phyloP scores from a whole-genome alignment of 257 asterid species.

The Capsicum chinense region DNA sequence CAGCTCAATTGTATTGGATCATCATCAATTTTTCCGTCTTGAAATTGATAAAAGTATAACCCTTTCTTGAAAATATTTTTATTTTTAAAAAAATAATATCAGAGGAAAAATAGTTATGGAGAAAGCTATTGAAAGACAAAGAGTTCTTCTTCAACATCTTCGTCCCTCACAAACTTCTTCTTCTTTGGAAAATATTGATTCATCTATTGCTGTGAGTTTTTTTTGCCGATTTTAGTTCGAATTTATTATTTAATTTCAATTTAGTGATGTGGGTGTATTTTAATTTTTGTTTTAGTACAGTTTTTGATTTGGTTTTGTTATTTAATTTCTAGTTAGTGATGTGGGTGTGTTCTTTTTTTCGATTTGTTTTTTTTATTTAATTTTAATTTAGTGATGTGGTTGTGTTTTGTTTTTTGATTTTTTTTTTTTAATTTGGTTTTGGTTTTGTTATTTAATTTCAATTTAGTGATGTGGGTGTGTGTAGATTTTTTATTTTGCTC shows the following conservation, averaged over 20 bases:
- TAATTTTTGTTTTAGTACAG: too few species aligned
- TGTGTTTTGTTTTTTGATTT: neutral
- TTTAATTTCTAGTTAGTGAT: too few species aligned
- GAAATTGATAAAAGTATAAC: neutral
- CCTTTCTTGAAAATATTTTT: neutral
- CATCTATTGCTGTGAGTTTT: conserved; percentile 66
- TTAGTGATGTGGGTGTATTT: neutral
- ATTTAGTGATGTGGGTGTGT: too few species aligned
- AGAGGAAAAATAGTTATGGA: conserved; percentile 50
- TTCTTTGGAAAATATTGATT: conserved; percentile 69
- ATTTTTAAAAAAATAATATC: too few species aligned
- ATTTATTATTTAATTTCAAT: neutral
- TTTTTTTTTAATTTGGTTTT: too few species aligned
- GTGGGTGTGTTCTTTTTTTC: neutral
- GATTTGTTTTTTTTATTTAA: neutral
- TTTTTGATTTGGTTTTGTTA: too few species aligned
- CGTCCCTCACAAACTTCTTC: conserved; percentile 79
- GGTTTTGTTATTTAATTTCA: neutral
- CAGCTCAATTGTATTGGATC: neutral
- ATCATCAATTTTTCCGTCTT: neutral
- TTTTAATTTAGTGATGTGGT: neutral
- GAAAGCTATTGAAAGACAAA: conserved; percentile 76
- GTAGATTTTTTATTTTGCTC: too few species aligned
- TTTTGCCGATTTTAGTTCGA: neutral
- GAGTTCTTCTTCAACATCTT: conserved; percentile 82